Base-by-base conservation (phyloP, 2,329 filamentous ascomycete genomes). In the Aspergillus vadensis region DNA sequence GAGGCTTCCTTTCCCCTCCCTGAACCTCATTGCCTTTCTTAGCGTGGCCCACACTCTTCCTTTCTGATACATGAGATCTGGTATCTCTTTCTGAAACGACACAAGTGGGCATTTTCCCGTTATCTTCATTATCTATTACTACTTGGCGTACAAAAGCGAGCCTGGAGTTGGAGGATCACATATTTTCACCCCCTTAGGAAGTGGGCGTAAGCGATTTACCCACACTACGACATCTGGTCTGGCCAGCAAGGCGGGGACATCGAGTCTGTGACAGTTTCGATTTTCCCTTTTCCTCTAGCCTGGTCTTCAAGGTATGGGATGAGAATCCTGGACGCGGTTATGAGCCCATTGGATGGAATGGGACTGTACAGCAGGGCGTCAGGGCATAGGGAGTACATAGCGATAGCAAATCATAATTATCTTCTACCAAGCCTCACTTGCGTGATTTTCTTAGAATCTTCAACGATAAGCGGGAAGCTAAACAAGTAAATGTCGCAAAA, bases 91-190 rank as follows among this genome's bases (percentile, higher is more conserved):
- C 56, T 44, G 32, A n/a, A 36, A 32, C 38, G 53, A 44, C 43
- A 21, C n/a, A 53, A 41, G 10, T 30, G 59, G 51, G 59, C 55
- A 61, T 51, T 30, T 52, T 38, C 23, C 52, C 50, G 48, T 65
- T 58, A 55, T 25, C 55, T 58, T 61, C 36, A 63, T 53, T 47
- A 67, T 65, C 49, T 65, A 62, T 62, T 58, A 62, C 57, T 61
- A 55, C 53, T 65, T 64, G 64, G 67, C 60, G 63, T 65, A 67
- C 57, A 64, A 60, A 47, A 54, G 48, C 59, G 55, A 65, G 62
- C 57, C 56, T 55, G 63, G 57, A 66, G 61, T 66, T 65, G 55
- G 61, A 43, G 36, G 57, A 49, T 56, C 44, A 27, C 32, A 55
- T 59, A 48, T 55, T 57, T 54, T 55, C 44, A 32, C 30, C 49